Evolutionary conservation across 2,329 filamentous ascomycete genomes (phyloP), one percentile per base, ranked within the genome.

Genomic region (Diaporthe vexans): DNA sequence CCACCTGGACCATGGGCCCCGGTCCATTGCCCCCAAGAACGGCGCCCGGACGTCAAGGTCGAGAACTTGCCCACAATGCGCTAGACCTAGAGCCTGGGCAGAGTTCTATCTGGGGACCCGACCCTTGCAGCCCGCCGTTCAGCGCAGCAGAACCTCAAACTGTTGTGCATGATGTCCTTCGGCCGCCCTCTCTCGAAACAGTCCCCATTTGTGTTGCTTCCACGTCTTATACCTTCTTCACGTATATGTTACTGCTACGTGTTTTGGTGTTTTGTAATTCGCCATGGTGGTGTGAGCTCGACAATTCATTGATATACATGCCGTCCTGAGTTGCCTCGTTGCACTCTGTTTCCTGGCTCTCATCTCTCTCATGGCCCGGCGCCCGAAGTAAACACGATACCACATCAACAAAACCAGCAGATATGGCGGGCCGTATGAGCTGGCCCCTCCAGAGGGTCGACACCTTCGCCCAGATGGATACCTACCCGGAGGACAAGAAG

Each of bases 361-460:
- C 43, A 17, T 40, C 52, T 43, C 43, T 43, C 43, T 35, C 40
- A 71, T 61, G 67, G 72, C 72, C 67, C 43, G 72, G 72, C 54
- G 72, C 72, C 67, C 57, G 10, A 57, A 46, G 37, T 54, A 68
- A 52, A 40, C n/a, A 68, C 4, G 24, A 29, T 24, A 21, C 4
- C 63, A 19, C 21, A 26, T 52, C 51, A 52, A 54, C 40, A 56
- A 37, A 56, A 9, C 13, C 35, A 43, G 52, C 21, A 37, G 61
- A 21, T 19, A 74, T 74, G 69, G 69, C 69, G 8, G 69, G 52
- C 54, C 58, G 51, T 57, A 63, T 35, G 57, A 74, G 69, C 69
- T 72, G 58, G 73, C 73, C 73, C 43, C 73, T 74, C 11, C 51
- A 40, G 59, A 74, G 69, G 69, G 13, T 68, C 29, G 46, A 68